Conservation (phyloP, 176 grass and related monocot genomes). For the Hyparrhenia diplandra region DNA sequence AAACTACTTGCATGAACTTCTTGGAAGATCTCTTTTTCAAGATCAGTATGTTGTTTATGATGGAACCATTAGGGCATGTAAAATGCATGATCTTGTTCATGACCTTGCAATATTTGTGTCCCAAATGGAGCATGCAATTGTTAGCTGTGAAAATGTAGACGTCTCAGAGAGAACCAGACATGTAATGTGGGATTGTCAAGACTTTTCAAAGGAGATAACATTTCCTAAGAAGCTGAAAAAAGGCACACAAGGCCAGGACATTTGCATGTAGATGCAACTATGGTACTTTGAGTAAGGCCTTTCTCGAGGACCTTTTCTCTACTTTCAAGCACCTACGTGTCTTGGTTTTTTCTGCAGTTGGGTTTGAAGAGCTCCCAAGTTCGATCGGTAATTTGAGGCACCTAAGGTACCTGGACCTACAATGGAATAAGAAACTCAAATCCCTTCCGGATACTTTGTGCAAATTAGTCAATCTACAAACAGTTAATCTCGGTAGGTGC, state of each 20-base stretch:
- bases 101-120: neutral
- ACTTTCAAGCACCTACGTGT: neutral
- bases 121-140: neutral
- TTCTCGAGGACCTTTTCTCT: conserved; percentile 5
- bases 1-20: neutral
- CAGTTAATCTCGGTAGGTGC: neutral
- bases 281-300: neutral
- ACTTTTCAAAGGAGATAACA: neutral
- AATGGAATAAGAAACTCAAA: conserved; percentile 6
- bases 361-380: neutral
- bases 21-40: conserved; percentile 16
- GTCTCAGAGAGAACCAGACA: neutral
- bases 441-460: neutral
- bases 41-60: neutral
- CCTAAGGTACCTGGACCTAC: neutral
- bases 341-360: neutral
- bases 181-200: neutral
- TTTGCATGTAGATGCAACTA: neutral
- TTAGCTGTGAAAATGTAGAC: neutral
- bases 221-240: neutral
- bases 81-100: neutral
- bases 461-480: neutral
- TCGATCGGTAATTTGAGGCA: neutral
- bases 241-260: conserved; percentile 1
- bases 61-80: too few species aligned